phyloP scores from a whole-genome alignment of 106 monocot species.

The Acorus calamus region DNA sequence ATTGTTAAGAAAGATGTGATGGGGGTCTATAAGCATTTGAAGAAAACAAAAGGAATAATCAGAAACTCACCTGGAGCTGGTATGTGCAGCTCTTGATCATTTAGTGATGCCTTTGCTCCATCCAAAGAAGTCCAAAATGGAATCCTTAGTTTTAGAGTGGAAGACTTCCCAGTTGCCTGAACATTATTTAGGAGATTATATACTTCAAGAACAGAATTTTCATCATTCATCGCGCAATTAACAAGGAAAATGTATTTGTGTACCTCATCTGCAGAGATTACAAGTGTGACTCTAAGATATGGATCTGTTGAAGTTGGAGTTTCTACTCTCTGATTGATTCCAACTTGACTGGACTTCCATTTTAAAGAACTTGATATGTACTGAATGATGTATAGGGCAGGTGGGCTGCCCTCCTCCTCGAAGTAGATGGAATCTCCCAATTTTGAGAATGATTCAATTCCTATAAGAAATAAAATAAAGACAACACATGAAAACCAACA shows the following conservation, averaged over 20 bases:
- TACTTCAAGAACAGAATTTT: too few species aligned
- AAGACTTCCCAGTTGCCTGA: slow-evolving; percentile 23
- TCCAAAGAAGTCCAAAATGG: slow-evolving; percentile 55
- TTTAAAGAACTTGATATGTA: slow-evolving; percentile 61
- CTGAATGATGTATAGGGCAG: slow-evolving; percentile 59
- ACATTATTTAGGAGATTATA: background rate
- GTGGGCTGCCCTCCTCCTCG: slow-evolving; percentile 47
- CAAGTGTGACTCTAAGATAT: slow-evolving; percentile 33
- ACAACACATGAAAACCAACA: too few species aligned
- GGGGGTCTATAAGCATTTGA: too few species aligned
- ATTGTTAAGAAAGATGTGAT: too few species aligned
- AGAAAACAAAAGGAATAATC: background rate
- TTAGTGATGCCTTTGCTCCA: slow-evolving; percentile 42
- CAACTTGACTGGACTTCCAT: slow-evolving; percentile 54
- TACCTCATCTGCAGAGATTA: slow-evolving; percentile 46
- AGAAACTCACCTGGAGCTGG: slow-evolving; percentile 29
- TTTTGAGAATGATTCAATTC: slow-evolving; percentile 80
- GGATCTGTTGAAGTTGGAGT: slow-evolving; percentile 36
- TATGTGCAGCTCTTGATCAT: slow-evolving; percentile 29
- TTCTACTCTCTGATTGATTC: slow-evolving; percentile 30
- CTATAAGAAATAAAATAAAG: slow-evolving; percentile 15
- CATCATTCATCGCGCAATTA: too few species aligned
- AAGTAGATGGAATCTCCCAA: slow-evolving; percentile 89
- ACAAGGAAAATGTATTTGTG: too few species aligned
- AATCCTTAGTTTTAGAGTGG: slow-evolving; percentile 50